A percentile compares a stretch with the other conserved stretches of the same genome.
phyloP scores from a whole-genome alignment of 2,329 filamentous ascomycete genomes.

The Balansia obtecta region DNA sequence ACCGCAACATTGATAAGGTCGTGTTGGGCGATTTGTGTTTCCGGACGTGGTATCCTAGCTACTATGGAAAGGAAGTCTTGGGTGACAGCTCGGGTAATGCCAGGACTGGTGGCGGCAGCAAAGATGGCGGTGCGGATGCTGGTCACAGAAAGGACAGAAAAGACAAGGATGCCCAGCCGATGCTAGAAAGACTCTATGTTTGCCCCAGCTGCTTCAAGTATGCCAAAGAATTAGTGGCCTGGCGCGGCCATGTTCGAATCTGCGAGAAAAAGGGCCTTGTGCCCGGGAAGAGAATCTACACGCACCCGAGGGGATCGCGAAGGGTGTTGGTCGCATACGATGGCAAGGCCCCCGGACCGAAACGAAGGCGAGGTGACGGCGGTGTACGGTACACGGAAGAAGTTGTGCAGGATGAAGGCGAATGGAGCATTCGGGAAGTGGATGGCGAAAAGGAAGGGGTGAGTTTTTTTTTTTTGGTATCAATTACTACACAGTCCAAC shows the following conservation, averaged over 20 bases:
- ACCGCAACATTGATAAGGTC: constrained; percentile 77
- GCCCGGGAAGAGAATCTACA: constrained; percentile 66
- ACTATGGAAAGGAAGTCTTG: constrained; percentile 64
- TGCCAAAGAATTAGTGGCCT: constrained; percentile 48
- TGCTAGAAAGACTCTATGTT: constrained; percentile 64
- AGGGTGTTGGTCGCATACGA: constrained; percentile 25
- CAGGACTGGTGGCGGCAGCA: constrained; percentile 13
- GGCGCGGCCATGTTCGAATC: constrained; percentile 43
- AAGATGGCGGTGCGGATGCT: constrained; percentile 17
- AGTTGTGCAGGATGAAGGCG: constrained; percentile 46
- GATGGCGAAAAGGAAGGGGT: constrained; percentile 77
- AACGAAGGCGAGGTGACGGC: constrained; percentile 25
- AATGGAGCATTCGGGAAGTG: constrained; percentile 83
- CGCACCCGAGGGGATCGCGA: constrained; percentile 36
- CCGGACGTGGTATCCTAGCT: constrained; percentile 85
- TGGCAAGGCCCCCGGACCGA: constrained; percentile 18
- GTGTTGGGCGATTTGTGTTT: constrained; percentile 76
- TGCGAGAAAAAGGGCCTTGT: constrained; percentile 39
- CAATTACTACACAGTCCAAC: no score
- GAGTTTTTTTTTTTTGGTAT: no score
- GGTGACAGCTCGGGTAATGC: constrained; percentile 31
- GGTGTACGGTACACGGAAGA: constrained; percentile 28
- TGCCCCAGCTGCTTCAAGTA: constrained; percentile 95
- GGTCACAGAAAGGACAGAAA: constrained; percentile 18
- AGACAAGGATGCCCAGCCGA: constrained; percentile 24